phyloP scores from a whole-genome alignment of 495 filamentous ascomycete species.

The Daldinia vernicosa region DNA sequence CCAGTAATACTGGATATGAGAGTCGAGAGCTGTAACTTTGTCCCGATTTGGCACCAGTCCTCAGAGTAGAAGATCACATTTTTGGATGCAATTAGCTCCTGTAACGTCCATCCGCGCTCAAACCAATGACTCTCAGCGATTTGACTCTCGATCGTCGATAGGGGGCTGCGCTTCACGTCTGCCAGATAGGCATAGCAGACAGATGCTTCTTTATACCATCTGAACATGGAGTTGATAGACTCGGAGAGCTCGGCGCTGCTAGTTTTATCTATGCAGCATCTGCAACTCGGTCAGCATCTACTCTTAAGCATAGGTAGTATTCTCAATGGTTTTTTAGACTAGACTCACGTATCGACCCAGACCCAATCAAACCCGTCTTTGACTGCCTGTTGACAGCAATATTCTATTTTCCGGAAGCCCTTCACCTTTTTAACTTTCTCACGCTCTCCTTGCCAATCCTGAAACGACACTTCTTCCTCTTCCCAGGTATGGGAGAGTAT shows the following conservation, averaged over 20 bases:
- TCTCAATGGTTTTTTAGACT: not conserved
- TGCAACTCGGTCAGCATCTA: constrained; percentile 9
- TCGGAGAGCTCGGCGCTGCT: constrained; percentile 52
- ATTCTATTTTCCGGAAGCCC: constrained; percentile 44
- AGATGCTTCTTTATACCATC: constrained; percentile 45
- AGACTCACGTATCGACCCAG: constrained; percentile 50
- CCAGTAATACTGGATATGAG: constrained; percentile 29
- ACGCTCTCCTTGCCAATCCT: constrained; percentile 27
- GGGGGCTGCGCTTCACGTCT: constrained; percentile 36
- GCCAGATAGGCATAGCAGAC: constrained; percentile 51
- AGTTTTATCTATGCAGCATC: constrained; percentile 53
- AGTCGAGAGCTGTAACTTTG: constrained; percentile 23
- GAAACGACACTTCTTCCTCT: constrained; percentile 35
- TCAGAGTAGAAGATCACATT: constrained; percentile 33
- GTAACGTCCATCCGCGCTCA: constrained; percentile 54
- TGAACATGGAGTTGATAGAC: constrained; percentile 52
- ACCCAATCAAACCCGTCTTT: constrained; percentile 42
- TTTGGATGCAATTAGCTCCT: constrained; percentile 48
- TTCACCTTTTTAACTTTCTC: constrained; percentile 24
- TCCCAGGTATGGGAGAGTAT: constrained; percentile 48
- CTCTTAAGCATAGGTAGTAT: not conserved
- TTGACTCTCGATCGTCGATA: constrained; percentile 11
- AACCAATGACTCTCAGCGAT: constrained; percentile 46
- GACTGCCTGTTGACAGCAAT: constrained; percentile 43
- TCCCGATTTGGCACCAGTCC: constrained; percentile 35